Evolutionary conservation across 352 stramenopile species (phyloP), one percentile per base, ranked within the genome.

Genomic region (Pythium brassicae): DNA sequence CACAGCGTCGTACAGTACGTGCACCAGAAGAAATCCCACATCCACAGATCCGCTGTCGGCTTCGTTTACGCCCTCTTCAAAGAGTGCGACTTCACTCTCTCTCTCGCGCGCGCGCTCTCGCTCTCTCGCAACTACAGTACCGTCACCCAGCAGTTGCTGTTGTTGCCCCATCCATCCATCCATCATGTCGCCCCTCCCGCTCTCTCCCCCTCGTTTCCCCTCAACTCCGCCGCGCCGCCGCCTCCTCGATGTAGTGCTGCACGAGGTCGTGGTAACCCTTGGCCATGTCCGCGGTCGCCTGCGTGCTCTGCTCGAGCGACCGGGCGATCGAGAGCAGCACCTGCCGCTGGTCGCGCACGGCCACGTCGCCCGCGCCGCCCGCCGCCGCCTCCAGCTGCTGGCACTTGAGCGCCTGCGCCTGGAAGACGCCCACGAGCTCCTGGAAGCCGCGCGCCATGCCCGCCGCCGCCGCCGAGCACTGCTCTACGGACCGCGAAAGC

Each of bases 271-370:
- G 60, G 47, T 77, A 80, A 2, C 71, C 71, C 29, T 70, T 57
- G 2, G 71, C 71, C 68, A 80, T 65, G 52, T 80, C 68, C 15
- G 68, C 65, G 11, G 68, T 75, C 42, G 71, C 68, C 29, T 61
- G 68, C 39, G 71, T 80, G 55, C 66, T 77, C 49, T 79, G 68
- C 60, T 79, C 71, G 22, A 79, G 62, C 29, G 71, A 71, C 37
- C 59, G 60, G 19, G 71, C 71, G 22, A 79, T 66, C 17, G 68
- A 52, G 49, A 74, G 45, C 53, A 79, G 34, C 58, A 76, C 65
- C 6, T 51, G 55, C 7, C 65, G 65, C 59, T 79, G 62, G 5
- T 65, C 61, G 15, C 50, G 61, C 47, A 50, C 47, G 1, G 42
- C 43, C 9, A 54, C 43, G 5, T 50, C 57, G 20, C 42, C 17